Evolutionary conservation across 2,329 filamentous ascomycete genomes (phyloP), one percentile per base, ranked within the genome.

Genomic region (Aspergillus novoparasiticus): DNA sequence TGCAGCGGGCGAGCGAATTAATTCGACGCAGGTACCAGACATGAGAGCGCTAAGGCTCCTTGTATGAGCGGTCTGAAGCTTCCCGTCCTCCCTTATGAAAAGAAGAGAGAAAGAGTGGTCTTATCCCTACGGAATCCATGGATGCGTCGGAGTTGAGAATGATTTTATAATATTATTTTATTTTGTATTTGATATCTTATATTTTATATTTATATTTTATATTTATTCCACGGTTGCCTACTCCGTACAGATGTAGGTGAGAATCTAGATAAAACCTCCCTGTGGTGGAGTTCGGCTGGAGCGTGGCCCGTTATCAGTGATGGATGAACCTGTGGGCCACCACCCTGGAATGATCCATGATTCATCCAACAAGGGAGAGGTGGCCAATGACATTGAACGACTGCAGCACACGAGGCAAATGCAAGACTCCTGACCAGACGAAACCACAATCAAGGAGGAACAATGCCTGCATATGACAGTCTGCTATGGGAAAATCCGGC

Each of bases 11-110:
- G 45, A 26, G 46, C 43, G 43, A 43, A 57, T 51, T 41, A 41
- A 41, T 63, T 60, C 23, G 45, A 63, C 26, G 61, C 61, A 63
- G 61, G 61, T 63, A 63, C 61, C 57, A 48, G 54, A 23, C 39
- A 48, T 45, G 46, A 28, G 55, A 16, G 16, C 39, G 39, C 39
- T 41, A 41, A n/a, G 39, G 39, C 19, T 41, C 39, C 39, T 41
- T n/a, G 39, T 41, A n/a, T n/a, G 39, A 41, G 39, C 39, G 16
- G 39, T 41, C 39, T 19, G n/a, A 41, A 41, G 39, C 6, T 41
- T n/a, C 39, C 39, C 39, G 39, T n/a, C 39, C 39, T n/a, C 39
- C 39, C 39, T 19, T 41, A 41, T 41, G 39, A 41, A n/a, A 41
- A n/a, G 11, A 41, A 8, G n/a, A 41, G 19, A 41, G 19, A 41